Evolutionary conservation across 179 eudicot species (phyloP).

Genomic region (Spinacia oleracea): DNA sequence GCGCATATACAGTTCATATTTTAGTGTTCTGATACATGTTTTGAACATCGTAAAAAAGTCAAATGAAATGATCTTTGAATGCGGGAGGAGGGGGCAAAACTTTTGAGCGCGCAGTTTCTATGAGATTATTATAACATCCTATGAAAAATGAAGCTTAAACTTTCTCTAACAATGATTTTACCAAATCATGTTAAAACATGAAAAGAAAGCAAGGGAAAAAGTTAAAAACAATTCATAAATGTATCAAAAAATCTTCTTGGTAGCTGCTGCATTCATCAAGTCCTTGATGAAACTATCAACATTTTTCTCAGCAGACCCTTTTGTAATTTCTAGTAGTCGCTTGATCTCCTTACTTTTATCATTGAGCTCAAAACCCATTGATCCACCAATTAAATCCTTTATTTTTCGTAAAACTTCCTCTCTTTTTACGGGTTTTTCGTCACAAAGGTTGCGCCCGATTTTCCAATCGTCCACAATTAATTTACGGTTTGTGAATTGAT

Average conservation of each 20-base stretch:
- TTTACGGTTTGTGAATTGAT: constrained; percentile 43
- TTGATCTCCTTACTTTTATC: not conserved
- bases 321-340: not conserved
- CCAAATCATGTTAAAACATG: too few relatives aligned
- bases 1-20: too few relatives aligned
- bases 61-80: too few relatives aligned
- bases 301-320: constrained; percentile 6
- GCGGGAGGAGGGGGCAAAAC: too few relatives aligned
- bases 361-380: constrained; percentile 1
- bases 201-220: too few relatives aligned
- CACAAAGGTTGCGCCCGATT: constrained; percentile 46
- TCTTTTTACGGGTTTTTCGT: constrained; percentile 20
- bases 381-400: constrained; percentile 4
- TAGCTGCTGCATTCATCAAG: not conserved
- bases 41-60: too few relatives aligned
- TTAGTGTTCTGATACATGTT: too few relatives aligned
- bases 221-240: too few relatives aligned
- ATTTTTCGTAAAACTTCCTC: constrained; percentile 37
- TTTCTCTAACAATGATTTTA: too few relatives aligned
- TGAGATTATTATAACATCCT: too few relatives aligned
- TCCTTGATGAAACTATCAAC: not conserved
- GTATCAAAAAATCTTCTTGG: not conserved
- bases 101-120: too few relatives aligned
- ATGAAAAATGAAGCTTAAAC: too few relatives aligned
- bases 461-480: constrained; percentile 42